Evolutionary conservation across 139 green algal species (phyloP), one percentile per base, ranked within the genome.

Genomic region (Klebsormidium nitens): DNA sequence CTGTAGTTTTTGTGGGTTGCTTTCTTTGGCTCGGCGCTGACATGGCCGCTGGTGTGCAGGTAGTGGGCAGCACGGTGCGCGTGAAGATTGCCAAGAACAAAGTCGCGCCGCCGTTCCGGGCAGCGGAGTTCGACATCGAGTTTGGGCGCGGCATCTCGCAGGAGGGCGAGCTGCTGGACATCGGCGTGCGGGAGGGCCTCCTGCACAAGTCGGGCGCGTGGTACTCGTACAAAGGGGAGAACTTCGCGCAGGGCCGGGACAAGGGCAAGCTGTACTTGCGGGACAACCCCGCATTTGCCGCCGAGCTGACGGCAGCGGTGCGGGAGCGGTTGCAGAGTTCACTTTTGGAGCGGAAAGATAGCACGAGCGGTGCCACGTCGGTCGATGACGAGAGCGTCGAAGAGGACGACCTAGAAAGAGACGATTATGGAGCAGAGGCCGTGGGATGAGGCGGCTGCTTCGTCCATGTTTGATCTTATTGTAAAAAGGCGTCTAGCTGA

Each of bases 51-150:
- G 6, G 17, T 67, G 8, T 58, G 6, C 39, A 56, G 52, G 57
- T 65, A 4, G 8, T 26, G 5, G 90, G 87, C 56, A 89, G 91
- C 76, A 72, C 23, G 19, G 72, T 74, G 39, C 36, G 50, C 2
- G 67, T 80, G 2, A 80, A 78, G 36, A 83, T 95, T 23, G 88
- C 88, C 1, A 97, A 97, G 85, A 97, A 97, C 89, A 97, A 97
- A 80, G 79, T 89, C 26, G 84, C 86, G 2, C 83, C 88, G 3
- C 59, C 59, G 48, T 72, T 69, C 32, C 36, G 39, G 32, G 28
- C 42, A 2, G 89, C 86, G 5, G 82, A 93, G 69, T 93, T 97
- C 70, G 92, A 97, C 79, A 91, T 97, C 66, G 74, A 92, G 50
- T 96, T 89, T 78, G 85, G 83, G 19, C 57, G 71, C 6, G 91